Base-by-base conservation (phyloP, 2,329 filamentous ascomycete genomes). In the Aspergillus flavus region DNA sequence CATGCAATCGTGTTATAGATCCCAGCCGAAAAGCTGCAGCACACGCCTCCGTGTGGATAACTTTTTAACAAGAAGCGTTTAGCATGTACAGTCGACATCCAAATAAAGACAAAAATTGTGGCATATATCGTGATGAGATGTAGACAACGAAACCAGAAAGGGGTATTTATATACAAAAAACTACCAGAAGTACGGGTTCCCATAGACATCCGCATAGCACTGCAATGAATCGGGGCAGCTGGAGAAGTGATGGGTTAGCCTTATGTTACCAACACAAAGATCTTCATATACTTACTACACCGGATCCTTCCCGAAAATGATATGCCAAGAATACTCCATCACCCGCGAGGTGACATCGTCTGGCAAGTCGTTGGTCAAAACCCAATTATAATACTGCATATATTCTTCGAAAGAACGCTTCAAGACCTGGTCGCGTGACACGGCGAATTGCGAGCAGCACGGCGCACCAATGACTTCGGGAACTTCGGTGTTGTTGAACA, bases 401-500 rank as follows among this genome's bases (percentile, higher is more conserved):
- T 85, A 86, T 16, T 85, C 79, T 11, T 73, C 73, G 55, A 72
- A 72, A 6, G 77, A 75, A 16, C 79, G 76, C 64, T 79, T 72
- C 4, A 71, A 72, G 7, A 85, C 78, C 65, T 81, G 81, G 9
- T 84, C 81, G 19, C 80, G 76, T 3, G 85, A 84, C 10, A 89
- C 84, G 0, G 84, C 87, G 64, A 90, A 90, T 73, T 90, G 88
- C n/a, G 86, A 85, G 74, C 87, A 89, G 71, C 87, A 89, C 21
- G 85, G 80, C 6, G 83, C 82, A 2, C 82, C 85, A 7, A 89
- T 79, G 3, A 80, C 69, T 3, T 80, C 75, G 0, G 86, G 85
- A 0, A 86, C 75, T 21, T 76, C 43, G 3, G 72, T 75, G 26
- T 67, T 72, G 32, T 75, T 75, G 54, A 85, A 84, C 1, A 86